These are phyloP conservation scores for Tothia fuscella DNA, from an alignment of 2,329 filamentous ascomycete genomes.

Conservation along the genomic window DNA sequence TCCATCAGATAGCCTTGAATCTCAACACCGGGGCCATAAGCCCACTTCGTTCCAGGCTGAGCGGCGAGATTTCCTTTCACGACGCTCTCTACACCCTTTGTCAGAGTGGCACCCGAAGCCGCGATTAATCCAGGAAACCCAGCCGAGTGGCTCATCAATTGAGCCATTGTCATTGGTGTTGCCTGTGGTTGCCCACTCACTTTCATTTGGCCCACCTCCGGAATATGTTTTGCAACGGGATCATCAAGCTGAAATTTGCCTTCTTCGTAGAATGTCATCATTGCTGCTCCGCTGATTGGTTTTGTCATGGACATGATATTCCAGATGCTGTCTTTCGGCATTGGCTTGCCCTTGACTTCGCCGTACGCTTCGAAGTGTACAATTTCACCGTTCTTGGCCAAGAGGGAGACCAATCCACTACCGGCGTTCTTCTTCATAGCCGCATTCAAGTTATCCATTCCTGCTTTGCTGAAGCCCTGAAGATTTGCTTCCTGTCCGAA, in stretches of 20 bases:
- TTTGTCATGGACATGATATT: slow-evolving; percentile 8
- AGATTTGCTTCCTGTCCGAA: background rate
- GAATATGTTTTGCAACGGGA: slow-evolving; percentile 6
- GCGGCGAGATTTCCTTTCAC: background rate
- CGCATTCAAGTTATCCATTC: slow-evolving; percentile 1
- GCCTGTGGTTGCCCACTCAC: background rate
- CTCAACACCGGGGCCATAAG: slow-evolving; percentile 2
- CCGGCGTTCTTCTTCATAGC: background rate
- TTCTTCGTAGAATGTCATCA: slow-evolving; percentile 9
- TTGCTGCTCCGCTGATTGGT: background rate
- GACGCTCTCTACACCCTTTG: background rate
- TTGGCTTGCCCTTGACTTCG: background rate
- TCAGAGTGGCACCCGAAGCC: background rate
- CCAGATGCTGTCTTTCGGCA: slow-evolving; percentile 4
- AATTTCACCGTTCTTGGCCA: slow-evolving; percentile 1
- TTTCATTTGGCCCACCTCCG: background rate
- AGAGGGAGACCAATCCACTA: slow-evolving; percentile 4
- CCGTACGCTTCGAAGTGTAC: slow-evolving; percentile 7
- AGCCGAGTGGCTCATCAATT: slow-evolving; percentile 9
- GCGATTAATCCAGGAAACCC: background rate
- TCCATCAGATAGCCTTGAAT: slow-evolving; percentile 6
- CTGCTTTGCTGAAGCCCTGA: slow-evolving; percentile 6
- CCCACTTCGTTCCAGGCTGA: slow-evolving; percentile 1
- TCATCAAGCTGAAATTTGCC: slow-evolving; percentile 5
- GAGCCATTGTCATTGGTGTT: slow-evolving; percentile 5